Base-by-base conservation (phyloP, 805 yeast genomes). In the Maudiozyma saulgeensis region DNA sequence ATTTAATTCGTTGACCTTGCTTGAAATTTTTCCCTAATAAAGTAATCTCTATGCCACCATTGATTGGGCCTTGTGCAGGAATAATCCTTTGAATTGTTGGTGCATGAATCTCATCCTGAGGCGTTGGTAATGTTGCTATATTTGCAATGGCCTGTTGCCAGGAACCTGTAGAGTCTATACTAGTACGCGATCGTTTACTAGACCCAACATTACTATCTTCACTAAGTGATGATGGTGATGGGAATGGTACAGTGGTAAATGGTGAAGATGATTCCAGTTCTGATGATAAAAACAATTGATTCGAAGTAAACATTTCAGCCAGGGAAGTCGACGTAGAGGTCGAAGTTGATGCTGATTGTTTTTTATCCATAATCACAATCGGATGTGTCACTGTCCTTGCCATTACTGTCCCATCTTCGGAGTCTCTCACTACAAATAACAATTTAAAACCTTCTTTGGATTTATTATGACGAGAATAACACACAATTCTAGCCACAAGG, bases 21-120 rank as follows among this genome's bases (percentile, higher is more conserved):
- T 82, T 79, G 73, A 91, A 90, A 51, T 88, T 86, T 46, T 81
- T 76, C 1, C 99, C 99, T 42, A 91, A 72, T 45, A 91, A 69
- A 0, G 98, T 91, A 8, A 91, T 87, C 63, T 91, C 99, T 38
- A 89, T 83, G 13, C 98, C 99, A 54, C 99, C 99, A 53, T 96
- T 76, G 13, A 88, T 77, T 6, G 96, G 93, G 1, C 99, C 99
- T 64, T 87, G 93, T 0, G 91, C 83, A 1, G 99, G 99, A 50
- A 93, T 89, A 13, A 91, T 83, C 51, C 95, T 75, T 63, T 87
- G 90, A 49, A 90, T 82, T 0, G 75, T 63, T 1, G 93, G 91
- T 31, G 44, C 28, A 37, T 44, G 39, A 3, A 21, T 5, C 13
- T 42, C 45, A 6, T 6, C n/a, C 3, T 23, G 31, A 13, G 19